phyloP scores from a whole-genome alignment of 2,329 filamentous ascomycete genomes.

The Fusarium papillatum region DNA sequence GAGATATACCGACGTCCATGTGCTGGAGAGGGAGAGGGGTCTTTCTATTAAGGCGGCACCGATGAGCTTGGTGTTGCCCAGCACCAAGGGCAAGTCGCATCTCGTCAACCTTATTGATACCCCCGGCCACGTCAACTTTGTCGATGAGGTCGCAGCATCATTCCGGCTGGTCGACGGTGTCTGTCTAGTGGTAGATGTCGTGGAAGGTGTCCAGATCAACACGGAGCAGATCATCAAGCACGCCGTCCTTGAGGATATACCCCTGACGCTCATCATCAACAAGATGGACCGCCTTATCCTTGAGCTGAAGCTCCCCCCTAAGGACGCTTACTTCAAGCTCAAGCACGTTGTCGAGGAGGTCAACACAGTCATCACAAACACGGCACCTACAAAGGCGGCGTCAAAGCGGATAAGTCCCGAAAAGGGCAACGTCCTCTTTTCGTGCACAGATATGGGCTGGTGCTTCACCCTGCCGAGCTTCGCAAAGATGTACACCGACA shows the following conservation, averaged over 20 bases:
- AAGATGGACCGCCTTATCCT: conserved; percentile 97
- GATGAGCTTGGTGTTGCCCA: conserved; percentile 93
- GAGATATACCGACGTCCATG: conserved; percentile 93
- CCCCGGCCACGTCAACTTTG: conserved; percentile 98
- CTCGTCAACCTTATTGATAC: conserved; percentile 96
- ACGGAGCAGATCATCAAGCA: conserved; percentile 98
- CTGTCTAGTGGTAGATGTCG: conserved; percentile 93
- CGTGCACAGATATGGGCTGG: conserved; percentile 94
- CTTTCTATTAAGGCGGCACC: conserved; percentile 93
- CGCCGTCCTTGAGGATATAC: conserved; percentile 89
- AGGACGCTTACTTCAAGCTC: conserved; percentile 98
- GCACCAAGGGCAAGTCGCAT: conserved; percentile 93
- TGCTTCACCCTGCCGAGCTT: conserved; percentile 96
- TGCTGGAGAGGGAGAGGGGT: conserved; percentile 90
- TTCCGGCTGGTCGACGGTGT: conserved; percentile 92
- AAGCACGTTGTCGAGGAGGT: conserved; percentile 99
- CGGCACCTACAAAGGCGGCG: conserved; percentile 84
- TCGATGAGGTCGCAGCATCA: conserved; percentile 93
- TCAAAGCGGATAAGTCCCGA: conserved; percentile 90
- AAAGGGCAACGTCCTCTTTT: conserved; percentile 98
- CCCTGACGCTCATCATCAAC: conserved; percentile 92
- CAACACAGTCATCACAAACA: conserved; percentile 94
- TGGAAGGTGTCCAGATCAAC: conserved; percentile 99
- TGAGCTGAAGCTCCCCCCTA: conserved; percentile 93
- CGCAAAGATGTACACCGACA: conserved; percentile 95